Evolutionary conservation across 768 basidiomycete species (phyloP).

Genomic region (Kwoniella europaea): DNA sequence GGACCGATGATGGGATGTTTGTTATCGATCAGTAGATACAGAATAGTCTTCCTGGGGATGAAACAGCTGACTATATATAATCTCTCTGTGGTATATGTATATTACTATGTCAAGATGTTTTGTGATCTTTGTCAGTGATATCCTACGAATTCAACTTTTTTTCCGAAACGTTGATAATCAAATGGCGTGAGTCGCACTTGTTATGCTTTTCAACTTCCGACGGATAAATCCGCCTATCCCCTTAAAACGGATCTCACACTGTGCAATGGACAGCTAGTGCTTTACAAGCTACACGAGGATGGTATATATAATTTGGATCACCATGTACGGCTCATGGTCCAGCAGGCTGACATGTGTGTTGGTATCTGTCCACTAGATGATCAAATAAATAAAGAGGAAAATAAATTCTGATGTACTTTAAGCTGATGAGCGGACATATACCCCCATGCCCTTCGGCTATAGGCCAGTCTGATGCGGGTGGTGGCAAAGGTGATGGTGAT

Average conservation of each 20-base stretch:
- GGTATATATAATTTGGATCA: too few relatives aligned
- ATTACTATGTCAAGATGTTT: not conserved
- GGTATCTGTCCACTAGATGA: too few relatives aligned
- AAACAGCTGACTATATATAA: not conserved
- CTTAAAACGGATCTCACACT: not conserved
- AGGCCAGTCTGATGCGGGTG: not conserved
- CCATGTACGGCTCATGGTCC: too few relatives aligned
- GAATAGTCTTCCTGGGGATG: too few relatives aligned
- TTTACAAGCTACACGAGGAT: too few relatives aligned
- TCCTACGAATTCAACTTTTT: not conserved
- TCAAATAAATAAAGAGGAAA: not conserved
- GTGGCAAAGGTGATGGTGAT: not conserved
- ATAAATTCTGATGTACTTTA: not conserved
- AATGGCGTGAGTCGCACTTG: slow-evolving; percentile 1
- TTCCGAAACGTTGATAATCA: slow-evolving; percentile 12
- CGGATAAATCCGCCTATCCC: not conserved
- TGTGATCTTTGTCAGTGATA: not conserved
- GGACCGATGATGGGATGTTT: too few relatives aligned
- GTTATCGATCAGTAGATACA: too few relatives aligned
- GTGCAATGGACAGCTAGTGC: too few relatives aligned
- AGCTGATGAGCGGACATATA: not conserved
- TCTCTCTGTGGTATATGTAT: not conserved
- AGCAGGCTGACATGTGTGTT: too few relatives aligned
- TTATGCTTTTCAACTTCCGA: slow-evolving; percentile 2
- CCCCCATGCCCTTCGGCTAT: slow-evolving; percentile 9